A percentile compares a stretch with the other conserved stretches of the same genome.
These are phyloP conservation scores for Davidsoniella neocaledoniae DNA, from an alignment of 2,329 filamentous ascomycete genomes.

Conservation along the genomic window DNA sequence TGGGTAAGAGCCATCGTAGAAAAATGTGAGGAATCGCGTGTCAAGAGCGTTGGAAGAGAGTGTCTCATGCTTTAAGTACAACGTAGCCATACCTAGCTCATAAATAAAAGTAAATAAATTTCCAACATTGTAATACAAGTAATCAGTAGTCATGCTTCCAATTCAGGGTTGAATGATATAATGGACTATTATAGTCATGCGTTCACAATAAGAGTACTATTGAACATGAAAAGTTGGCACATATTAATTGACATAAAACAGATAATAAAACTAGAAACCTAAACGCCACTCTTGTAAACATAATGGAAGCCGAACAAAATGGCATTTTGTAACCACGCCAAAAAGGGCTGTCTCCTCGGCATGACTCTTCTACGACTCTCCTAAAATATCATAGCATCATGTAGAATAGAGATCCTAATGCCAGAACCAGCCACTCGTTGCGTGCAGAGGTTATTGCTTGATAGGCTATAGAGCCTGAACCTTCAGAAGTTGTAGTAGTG, in stretches of 20 bases:
- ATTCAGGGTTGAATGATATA: no score
- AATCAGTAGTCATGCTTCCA: no score
- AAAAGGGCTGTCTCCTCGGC: no score
- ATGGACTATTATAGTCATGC: no score
- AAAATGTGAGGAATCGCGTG: slow-evolving; percentile 28
- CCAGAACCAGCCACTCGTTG: background rate
- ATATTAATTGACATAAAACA: background rate
- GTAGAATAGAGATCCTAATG: background rate
- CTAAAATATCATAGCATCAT: background rate
- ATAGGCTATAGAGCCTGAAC: slow-evolving; percentile 15
- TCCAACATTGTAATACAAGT: no score
- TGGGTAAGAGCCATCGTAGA: slow-evolving; percentile 28
- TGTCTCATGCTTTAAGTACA: slow-evolving; percentile 21
- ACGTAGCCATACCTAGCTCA: no score
- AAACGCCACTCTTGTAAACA: background rate
- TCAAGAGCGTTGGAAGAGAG: slow-evolving; percentile 31
- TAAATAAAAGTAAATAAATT: no score
- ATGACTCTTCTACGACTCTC: no score
- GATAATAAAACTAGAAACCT: no score
- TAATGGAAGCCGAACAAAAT: background rate
- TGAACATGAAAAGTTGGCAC: background rate
- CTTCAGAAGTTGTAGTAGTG: slow-evolving; percentile 17
- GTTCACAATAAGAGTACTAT: no score
- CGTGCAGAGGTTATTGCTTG: background rate
- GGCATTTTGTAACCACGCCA: background rate